Base-by-base conservation (phyloP, 768 basidiomycete species). In the Rhodotorula toruloides region DNA sequence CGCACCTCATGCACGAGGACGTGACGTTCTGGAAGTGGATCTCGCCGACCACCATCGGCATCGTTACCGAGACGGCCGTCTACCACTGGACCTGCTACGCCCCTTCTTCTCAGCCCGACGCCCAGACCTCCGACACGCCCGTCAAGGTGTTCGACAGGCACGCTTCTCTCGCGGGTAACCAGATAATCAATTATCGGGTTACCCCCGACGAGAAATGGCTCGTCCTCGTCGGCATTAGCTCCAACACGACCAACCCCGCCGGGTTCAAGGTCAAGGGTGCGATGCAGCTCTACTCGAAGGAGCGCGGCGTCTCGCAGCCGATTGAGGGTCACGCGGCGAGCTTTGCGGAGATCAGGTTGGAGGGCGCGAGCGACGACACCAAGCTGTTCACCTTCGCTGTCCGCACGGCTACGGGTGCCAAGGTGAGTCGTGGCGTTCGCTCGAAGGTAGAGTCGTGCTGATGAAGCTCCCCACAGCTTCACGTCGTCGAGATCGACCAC, bases 191-290 rank as follows among this genome's bases (percentile, higher is more conserved):
- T 81, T 98, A 99, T 79, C 89, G 94, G 54, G 83, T 87, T 40
- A 89, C 91, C 4, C 78, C 85, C 16, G 96, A 98, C 72, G 94
- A 94, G 76, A 92, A 96, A 76, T 99, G 96, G 96, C 84, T 96
- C 52, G 93, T 98, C 39, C 83, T 99, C 61, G 84, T 98, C 69
- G 96, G 96, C 54, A 99, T 98, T 72, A 87, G 91, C 1, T 88
- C 89, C 49, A 93, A 93, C 79, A 81, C 89, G 4, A 87, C 88
- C 54, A 94, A 94, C 78, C 92, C 93, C 13, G 88, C 87, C 34
- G 91, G 90, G 0, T 99, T 99, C 87, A 96, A 94, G 81, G 90
- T 98, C 79, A 98, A 98, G 81, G 96, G 96, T 36, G 84, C 90
- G 12, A 96, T 99, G 89, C 96, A 98, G 78, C 81, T 99, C 31